These are phyloP conservation scores for Rhizopogon vulgaris DNA, from an alignment of 768 basidiomycete species.

Conservation along the genomic window DNA sequence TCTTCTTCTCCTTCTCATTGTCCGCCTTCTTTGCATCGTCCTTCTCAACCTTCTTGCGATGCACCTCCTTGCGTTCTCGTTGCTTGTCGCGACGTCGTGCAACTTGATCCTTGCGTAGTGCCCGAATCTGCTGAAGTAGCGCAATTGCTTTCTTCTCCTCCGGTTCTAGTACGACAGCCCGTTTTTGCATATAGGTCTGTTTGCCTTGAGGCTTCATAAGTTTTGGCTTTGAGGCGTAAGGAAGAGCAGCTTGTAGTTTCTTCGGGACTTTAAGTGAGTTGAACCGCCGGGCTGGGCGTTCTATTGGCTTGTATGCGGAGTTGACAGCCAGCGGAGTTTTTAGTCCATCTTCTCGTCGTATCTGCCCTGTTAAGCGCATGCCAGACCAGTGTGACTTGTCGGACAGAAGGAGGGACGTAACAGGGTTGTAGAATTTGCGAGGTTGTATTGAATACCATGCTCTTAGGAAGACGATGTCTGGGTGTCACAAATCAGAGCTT, in stretches of 20 bases:
- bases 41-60: slow-evolving; percentile 69
- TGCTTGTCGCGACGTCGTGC: slow-evolving; percentile 79
- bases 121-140: slow-evolving; percentile 89
- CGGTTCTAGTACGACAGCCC: slow-evolving; percentile 92
- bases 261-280: slow-evolving; percentile 85
- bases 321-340: slow-evolving; percentile 78
- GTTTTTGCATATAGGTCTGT: slow-evolving; percentile 88
- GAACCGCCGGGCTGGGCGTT: slow-evolving; percentile 78
- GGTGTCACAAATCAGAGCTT: not conserved
- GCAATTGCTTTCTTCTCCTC: slow-evolving; percentile 92
- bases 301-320: slow-evolving; percentile 83
- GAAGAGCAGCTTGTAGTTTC: slow-evolving; percentile 85
- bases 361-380: slow-evolving; percentile 93
- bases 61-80: slow-evolving; percentile 62
- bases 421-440: slow-evolving; percentile 93
- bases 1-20: slow-evolving; percentile 72
- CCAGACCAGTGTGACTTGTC: slow-evolving; percentile 84
- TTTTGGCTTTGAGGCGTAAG: slow-evolving; percentile 91
- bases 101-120: slow-evolving; percentile 86
- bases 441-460: slow-evolving; percentile 97
- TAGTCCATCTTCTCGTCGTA: slow-evolving; percentile 78
- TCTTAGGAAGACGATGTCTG: slow-evolving; percentile 91
- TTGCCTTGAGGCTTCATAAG: slow-evolving; percentile 65
- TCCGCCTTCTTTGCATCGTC: slow-evolving; percentile 55
- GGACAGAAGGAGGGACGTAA: slow-evolving; percentile 82